These are phyloP conservation scores for Mycogone perniciosa DNA, from an alignment of 2,329 filamentous ascomycete species.

Conservation along the genomic window DNA sequence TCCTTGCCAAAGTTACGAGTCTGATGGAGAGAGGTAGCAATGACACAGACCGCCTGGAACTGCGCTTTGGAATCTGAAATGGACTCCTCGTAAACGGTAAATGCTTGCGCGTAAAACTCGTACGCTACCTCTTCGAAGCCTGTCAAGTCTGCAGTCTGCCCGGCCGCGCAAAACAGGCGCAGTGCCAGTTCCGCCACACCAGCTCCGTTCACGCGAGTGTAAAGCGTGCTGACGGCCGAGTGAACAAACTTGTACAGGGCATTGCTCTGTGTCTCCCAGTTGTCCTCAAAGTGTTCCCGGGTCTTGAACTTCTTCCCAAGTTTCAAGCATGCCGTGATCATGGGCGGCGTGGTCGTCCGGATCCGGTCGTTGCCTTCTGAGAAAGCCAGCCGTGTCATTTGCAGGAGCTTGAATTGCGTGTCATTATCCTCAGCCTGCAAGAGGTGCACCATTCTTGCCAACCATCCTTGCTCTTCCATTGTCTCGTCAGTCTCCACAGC, in stretches of 20 bases:
- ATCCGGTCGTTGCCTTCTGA: slow-evolving; percentile 90
- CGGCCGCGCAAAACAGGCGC: slow-evolving; percentile 83
- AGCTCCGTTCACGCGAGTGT: slow-evolving; percentile 70
- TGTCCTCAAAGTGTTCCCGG: slow-evolving; percentile 73
- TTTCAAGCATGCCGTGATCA: slow-evolving; percentile 85
- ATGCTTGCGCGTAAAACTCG: slow-evolving; percentile 96
- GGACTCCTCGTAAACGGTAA: slow-evolving; percentile 95
- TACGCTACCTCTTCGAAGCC: slow-evolving; percentile 95
- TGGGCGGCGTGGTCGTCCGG: slow-evolving; percentile 87
- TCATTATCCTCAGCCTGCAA: slow-evolving; percentile 81
- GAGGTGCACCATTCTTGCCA: slow-evolving; percentile 86
- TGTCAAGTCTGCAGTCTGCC: slow-evolving; percentile 85
- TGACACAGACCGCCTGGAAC: slow-evolving; percentile 94
- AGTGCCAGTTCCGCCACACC: slow-evolving; percentile 83
- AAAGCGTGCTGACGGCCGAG: slow-evolving; percentile 76
- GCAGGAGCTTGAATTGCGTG: slow-evolving; percentile 87
- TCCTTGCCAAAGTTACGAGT: slow-evolving; percentile 89
- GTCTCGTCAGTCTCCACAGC: slow-evolving; percentile 88
- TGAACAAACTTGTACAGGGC: slow-evolving; percentile 95
- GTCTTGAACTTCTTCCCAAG: slow-evolving; percentile 83
- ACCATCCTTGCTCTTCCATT: slow-evolving; percentile 94
- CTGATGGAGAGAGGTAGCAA: slow-evolving; percentile 82
- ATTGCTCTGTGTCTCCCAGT: slow-evolving; percentile 59
- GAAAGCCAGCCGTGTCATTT: slow-evolving; percentile 80
- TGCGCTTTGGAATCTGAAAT: slow-evolving; percentile 94